Conservation (phyloP, 2,329 filamentous ascomycete species). For the Zymoseptoria crescenta region DNA sequence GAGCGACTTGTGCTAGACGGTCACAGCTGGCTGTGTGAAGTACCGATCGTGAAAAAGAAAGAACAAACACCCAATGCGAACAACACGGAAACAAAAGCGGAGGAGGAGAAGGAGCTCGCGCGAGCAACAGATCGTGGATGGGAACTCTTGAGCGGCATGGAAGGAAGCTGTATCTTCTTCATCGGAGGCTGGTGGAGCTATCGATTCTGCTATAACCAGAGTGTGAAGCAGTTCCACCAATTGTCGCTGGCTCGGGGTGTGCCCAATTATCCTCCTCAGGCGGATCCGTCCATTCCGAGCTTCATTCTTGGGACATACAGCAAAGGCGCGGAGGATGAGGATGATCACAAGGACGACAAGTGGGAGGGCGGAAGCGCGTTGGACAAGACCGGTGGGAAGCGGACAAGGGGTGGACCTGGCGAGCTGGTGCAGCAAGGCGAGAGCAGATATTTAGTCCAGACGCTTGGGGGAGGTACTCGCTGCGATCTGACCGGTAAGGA, state of each 20-base stretch:
- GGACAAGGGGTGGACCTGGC: slow-evolving; percentile 32
- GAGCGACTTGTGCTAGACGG: slow-evolving; percentile 67
- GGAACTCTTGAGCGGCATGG: slow-evolving; percentile 69
- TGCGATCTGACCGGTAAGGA: slow-evolving; percentile 80
- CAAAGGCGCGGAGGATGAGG: slow-evolving; percentile 20
- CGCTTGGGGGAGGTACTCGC: slow-evolving; percentile 66
- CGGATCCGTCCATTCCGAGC: slow-evolving; percentile 67
- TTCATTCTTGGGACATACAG: slow-evolving; percentile 65
- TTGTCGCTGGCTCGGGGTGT: slow-evolving; percentile 62
- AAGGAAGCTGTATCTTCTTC: slow-evolving; percentile 74
- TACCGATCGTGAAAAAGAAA: slow-evolving; percentile 60
- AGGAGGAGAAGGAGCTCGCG: slow-evolving; percentile 71
- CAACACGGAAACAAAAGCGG: slow-evolving; percentile 40
- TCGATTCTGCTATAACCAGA: slow-evolving; percentile 81
- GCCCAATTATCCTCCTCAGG: slow-evolving; percentile 60
- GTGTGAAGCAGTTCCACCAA: slow-evolving; percentile 86
- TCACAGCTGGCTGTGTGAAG: slow-evolving; percentile 72
- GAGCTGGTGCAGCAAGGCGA: slow-evolving; percentile 70
- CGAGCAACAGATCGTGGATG: slow-evolving; percentile 71
- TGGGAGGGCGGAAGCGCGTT: slow-evolving; percentile 21
- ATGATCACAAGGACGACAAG: slow-evolving; percentile 23
- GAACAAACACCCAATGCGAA: slow-evolving; percentile 22
- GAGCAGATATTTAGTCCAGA: slow-evolving; percentile 78
- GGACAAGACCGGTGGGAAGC: slow-evolving; percentile 23
- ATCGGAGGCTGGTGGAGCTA: slow-evolving; percentile 93